These are phyloP conservation scores for Brettanomyces custersianus DNA, from an alignment of 805 yeast species.

Conservation along the genomic window DNA sequence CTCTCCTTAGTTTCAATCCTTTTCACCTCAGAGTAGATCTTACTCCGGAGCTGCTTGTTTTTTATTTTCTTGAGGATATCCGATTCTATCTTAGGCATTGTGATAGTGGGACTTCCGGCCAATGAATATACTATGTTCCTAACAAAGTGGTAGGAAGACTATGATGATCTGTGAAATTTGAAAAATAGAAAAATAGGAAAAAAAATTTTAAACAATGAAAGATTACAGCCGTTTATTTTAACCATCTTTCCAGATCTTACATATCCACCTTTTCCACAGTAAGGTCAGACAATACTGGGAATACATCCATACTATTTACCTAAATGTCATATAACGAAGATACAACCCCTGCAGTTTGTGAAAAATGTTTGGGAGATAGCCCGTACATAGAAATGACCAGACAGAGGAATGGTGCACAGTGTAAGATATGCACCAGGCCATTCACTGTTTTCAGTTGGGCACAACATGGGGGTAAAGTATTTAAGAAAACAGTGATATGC, in stretches of 20 bases:
- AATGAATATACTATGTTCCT: too few relatives aligned
- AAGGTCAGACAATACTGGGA: too few relatives aligned
- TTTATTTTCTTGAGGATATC: conserved; percentile 40
- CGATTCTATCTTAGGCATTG: conserved; percentile 26
- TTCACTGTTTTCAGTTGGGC: conserved; percentile 78
- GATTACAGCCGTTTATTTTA: background rate
- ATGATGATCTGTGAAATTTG: background rate
- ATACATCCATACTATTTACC: too few relatives aligned
- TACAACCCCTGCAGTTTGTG: conserved; percentile 57
- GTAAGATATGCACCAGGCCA: conserved; percentile 78
- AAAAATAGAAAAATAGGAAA: too few relatives aligned
- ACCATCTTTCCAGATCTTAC: too few relatives aligned
- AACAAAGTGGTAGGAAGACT: too few relatives aligned
- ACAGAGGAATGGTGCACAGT: conserved; percentile 67
- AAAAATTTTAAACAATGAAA: background rate
- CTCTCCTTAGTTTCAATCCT: conserved; percentile 68
- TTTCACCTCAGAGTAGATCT: conserved; percentile 63
- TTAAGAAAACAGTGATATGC: conserved; percentile 65
- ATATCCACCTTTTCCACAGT: too few relatives aligned
- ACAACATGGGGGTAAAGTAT: conserved; percentile 30
- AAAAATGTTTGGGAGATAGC: conserved; percentile 59
- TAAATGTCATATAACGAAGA: conserved; percentile 14
- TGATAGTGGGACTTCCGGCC: too few relatives aligned
- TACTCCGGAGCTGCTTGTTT: conserved; percentile 75
- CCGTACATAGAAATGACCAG: conserved; percentile 63